A percentile compares a stretch with the other conserved stretches of the same genome.
Conservation (phyloP, 2,329 filamentous ascomycete species). For the Lachnellula suecica region DNA sequence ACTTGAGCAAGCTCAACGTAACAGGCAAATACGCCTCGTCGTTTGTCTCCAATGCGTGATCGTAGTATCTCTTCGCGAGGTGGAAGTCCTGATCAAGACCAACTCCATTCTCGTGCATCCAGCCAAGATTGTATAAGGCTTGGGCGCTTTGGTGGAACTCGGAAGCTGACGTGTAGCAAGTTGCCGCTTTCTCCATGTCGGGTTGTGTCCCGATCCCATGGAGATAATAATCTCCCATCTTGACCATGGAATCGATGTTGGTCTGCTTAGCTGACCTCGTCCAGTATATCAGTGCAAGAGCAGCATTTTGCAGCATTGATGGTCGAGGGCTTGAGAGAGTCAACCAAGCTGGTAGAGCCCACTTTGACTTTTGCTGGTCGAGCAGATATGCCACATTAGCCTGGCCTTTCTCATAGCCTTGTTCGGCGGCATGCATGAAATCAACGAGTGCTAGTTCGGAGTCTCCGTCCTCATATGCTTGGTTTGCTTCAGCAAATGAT, state of each 20-base stretch:
- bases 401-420: slow-evolving; percentile 70
- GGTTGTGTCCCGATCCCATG: slow-evolving; percentile 70
- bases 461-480: slow-evolving; percentile 63
- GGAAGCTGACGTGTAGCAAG: slow-evolving; percentile 88
- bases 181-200: slow-evolving; percentile 82
- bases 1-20: slow-evolving; percentile 80
- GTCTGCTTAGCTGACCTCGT: slow-evolving; percentile 89
- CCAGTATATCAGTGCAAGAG: slow-evolving; percentile 76
- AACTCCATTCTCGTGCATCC: slow-evolving; percentile 99
- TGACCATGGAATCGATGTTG: slow-evolving; percentile 91
- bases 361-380: slow-evolving; percentile 57
- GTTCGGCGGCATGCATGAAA: slow-evolving; percentile 73
- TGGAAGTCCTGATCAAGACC: slow-evolving; percentile 95
- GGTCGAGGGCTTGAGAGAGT: slow-evolving; percentile 35
- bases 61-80: slow-evolving; percentile 93
- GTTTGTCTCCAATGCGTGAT: slow-evolving; percentile 87
- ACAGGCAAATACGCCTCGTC: slow-evolving; percentile 93
- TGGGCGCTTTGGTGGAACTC: slow-evolving; percentile 92
- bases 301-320: slow-evolving; percentile 53
- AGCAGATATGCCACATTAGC: slow-evolving; percentile 72
- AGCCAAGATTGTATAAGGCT: slow-evolving; percentile 94
- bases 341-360: slow-evolving; percentile 42
- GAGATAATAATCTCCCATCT: slow-evolving; percentile 98
- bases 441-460: slow-evolving; percentile 62
- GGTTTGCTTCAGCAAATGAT: slow-evolving; percentile 65